Base-by-base conservation (phyloP, 78 protist species). In the Dictyostelium purpureum region DNA sequence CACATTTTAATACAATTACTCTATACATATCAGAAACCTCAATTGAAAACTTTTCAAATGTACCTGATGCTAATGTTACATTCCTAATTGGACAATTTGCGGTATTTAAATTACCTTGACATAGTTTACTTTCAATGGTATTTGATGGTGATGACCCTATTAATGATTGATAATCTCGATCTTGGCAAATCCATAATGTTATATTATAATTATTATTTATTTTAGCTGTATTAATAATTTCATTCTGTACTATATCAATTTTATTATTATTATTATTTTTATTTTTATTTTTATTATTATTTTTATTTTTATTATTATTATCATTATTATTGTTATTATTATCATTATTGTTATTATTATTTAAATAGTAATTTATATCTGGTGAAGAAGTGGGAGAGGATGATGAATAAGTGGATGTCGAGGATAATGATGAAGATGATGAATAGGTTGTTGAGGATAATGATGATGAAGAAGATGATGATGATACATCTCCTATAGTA, bases 141-240 rank as follows among this genome's bases (percentile, higher is more conserved):
- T 73, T 73, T 18, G 54, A 37, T 42, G 83, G 63, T 16, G 91
- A 73, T 31, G 81, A 57, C 0, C 91, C 91, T 26, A 85, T 85
- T 28, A 85, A 28, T 28, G 80, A 71, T 67, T 73, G 70, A 47
- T 42, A 85, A 35, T 73, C 81, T n/a, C 71, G 52, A 33, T 85
- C 91, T 26, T 73, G 47, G 21, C 91, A 85, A 6, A 73, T 33
- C 80, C 81, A 85, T 10, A 85, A 19, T 26, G 91, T 73, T 4
- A 51, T 45, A 26, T 74, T 74, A 35, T 12, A 63, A 7, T 31
- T n/a, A n/a, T n/a, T n/a, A n/a, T n/a, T n/a, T n/a, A n/a, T n/a
- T n/a, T n/a, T n/a, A n/a, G n/a, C 7, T 7, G 63, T 56, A 4
- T 19, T 56, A 18, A 11, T 47, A 47, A 6, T 47, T 11, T 56